Percentiles rank a stretch among this genome's conserved stretches.
These are phyloP conservation scores for Gautieria morchelliformis DNA, from an alignment of 768 basidiomycete genomes.

Conservation along the genomic window DNA sequence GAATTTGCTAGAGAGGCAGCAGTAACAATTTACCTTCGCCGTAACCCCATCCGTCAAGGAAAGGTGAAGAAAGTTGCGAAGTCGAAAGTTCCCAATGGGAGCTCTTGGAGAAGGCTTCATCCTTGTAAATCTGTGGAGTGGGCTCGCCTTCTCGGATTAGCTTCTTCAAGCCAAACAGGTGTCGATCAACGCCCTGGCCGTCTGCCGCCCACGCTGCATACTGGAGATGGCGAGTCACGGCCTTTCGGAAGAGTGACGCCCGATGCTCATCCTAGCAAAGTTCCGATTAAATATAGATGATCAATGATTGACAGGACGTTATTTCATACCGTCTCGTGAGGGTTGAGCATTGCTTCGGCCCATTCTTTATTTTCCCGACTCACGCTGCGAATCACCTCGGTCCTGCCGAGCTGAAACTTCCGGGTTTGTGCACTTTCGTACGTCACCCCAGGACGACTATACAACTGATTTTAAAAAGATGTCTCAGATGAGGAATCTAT, in stretches of 20 bases:
- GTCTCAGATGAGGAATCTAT: constrained; percentile 16
- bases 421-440: constrained; percentile 96
- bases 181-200: constrained; percentile 90
- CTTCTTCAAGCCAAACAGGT: constrained; percentile 89
- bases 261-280: constrained; percentile 42
- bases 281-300: background rate
- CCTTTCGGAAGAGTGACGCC: constrained; percentile 59
- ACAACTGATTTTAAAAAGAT: constrained; percentile 19
- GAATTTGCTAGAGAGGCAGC: background rate
- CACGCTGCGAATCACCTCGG: constrained; percentile 87
- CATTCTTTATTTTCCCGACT: constrained; percentile 78
- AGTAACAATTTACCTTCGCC: constrained; percentile 61
- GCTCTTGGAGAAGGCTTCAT: constrained; percentile 57
- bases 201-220: constrained; percentile 90
- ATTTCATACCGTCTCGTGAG: background rate
- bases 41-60: constrained; percentile 94
- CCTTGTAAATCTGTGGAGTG: constrained; percentile 65
- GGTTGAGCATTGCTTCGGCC: constrained; percentile 80
- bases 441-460: constrained; percentile 60
- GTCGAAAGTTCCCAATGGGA: constrained; percentile 93
- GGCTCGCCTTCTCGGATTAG: constrained; percentile 63
- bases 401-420: constrained; percentile 82
- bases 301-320: background rate
- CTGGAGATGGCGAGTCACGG: constrained; percentile 73
- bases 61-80: constrained; percentile 71